Evolutionary conservation across 2,329 filamentous ascomycete genomes (phyloP), one percentile per base, ranked within the genome.

Genomic region (Arthroderma sp.): DNA sequence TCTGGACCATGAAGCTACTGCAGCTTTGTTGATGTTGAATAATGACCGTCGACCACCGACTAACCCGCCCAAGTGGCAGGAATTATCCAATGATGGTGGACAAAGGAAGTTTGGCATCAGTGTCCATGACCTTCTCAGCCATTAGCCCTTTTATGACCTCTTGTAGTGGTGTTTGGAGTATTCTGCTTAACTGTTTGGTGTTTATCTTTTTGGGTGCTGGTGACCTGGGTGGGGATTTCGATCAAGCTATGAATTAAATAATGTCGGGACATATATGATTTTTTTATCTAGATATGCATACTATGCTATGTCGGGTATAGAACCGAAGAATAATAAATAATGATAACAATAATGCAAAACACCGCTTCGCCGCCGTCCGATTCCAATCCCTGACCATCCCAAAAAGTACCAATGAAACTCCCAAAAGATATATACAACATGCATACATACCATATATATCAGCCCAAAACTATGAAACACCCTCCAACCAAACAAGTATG

Each of bases 21-120:
- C 85, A 8, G 88, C 87, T 3, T 62, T 94, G 53, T 64, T 94
- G 60, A 94, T 94, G 87, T 68, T 95, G 47, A 93, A 88, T 52
- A 78, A 73, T 44, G 86, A 91, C 59, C 75, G 85, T 36, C 72
- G 85, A 32, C 72, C 33, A 7, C 53, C 32, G 11, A 34, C 8
- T 47, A 41, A 40, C 8, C 32, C 33, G 32, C 44, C 28, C 34
- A 38, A 43, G 31, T 39, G 36, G 15, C 28, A 29, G 4, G 27
- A 38, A 4, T 28, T 31, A 33, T 31, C 45, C 5, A 38, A 44
- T 29, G 22, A 9, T 27, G 55, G 55, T 5, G 46, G 52, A 4
- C 56, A 60, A 36, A 59, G 60, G 40, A 64, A 64, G 33, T 61
- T 68, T 40, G 69, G 71, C 2, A 74, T 75, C 67, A 76, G 72